Conservation (phyloP, 345 rosid genomes). For the Aurinia saxatilis region DNA sequence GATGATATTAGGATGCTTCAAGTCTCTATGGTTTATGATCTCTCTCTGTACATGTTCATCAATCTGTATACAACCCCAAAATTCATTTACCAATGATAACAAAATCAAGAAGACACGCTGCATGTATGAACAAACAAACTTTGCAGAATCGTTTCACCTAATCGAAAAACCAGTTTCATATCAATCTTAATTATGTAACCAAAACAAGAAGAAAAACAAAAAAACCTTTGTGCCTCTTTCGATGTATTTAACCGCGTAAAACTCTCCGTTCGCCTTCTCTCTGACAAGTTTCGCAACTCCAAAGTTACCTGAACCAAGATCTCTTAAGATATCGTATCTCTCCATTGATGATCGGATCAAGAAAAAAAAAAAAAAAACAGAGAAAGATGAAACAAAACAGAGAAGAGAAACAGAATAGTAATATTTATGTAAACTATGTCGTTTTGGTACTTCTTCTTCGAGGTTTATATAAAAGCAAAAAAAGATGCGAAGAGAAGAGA, state of each 20-base stretch:
- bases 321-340: slow-evolving; percentile 65
- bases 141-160: too few species aligned
- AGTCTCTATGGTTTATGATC: slow-evolving; percentile 88
- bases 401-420: background rate
- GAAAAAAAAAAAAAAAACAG: slow-evolving; percentile 4
- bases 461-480: background rate
- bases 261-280: slow-evolving; percentile 51
- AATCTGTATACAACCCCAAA: slow-evolving; percentile 42
- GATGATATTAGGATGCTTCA: slow-evolving; percentile 82
- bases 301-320: slow-evolving; percentile 88
- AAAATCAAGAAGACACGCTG: slow-evolving; percentile 24
- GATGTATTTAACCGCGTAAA: slow-evolving; percentile 71
- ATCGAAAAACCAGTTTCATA: background rate
- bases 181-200: background rate
- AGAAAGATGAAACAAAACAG: background rate
- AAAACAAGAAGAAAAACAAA: background rate
- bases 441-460: background rate
- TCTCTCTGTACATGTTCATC: slow-evolving; percentile 96
- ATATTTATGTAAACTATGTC: background rate
- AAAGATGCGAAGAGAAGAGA: slow-evolving; percentile 4
- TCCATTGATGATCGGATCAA: slow-evolving; percentile 44
- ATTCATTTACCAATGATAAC: background rate
- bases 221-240: slow-evolving; percentile 78
- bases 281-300: slow-evolving; percentile 81
- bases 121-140: too few species aligned